A percentile compares a stretch with the other conserved stretches of the same genome.
Evolutionary conservation across 805 yeast genomes (phyloP).

Genomic region (Cyberlindnera bimundalis): DNA sequence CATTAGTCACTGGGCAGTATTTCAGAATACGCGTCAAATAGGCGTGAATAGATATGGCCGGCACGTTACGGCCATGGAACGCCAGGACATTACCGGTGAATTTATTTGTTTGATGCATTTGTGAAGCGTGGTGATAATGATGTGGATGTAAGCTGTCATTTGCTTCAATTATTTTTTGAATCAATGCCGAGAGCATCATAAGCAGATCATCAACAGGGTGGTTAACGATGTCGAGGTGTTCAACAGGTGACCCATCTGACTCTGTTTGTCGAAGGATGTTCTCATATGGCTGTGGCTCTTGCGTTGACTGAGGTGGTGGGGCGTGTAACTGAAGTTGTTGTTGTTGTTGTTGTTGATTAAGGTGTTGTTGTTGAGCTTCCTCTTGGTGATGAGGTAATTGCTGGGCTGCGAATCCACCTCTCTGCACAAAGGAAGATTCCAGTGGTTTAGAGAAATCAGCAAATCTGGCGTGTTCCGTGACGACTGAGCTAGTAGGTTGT

Average conservation of each 20-base stretch:
- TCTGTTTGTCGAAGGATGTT: slow-evolving; percentile 6
- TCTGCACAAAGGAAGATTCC: slow-evolving; percentile 11
- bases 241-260: slow-evolving; percentile 11
- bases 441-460: slow-evolving; percentile 21
- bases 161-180: slow-evolving; percentile 85
- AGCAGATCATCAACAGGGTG: slow-evolving; percentile 80
- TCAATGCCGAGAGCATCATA: slow-evolving; percentile 77
- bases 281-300: slow-evolving; percentile 14
- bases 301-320: slow-evolving; percentile 16
- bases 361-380: slow-evolving; percentile 5
- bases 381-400: slow-evolving; percentile 1
- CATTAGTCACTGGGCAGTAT: slow-evolving; percentile 98
- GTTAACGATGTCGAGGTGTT: slow-evolving; percentile 57
- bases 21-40: slow-evolving; percentile 87
- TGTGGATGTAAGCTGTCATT: slow-evolving; percentile 79
- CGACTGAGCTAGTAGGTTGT: slow-evolving; percentile 51
- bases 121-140: slow-evolving; percentile 29
- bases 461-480: slow-evolving; percentile 14
- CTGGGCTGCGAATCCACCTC: slow-evolving; percentile 12
- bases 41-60: slow-evolving; percentile 90
- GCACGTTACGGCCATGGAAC: slow-evolving; percentile 93
- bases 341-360: slow-evolving; percentile 17
- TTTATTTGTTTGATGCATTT: slow-evolving; percentile 35
- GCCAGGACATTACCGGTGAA: slow-evolving; percentile 73
- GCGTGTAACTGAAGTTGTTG: slow-evolving; percentile 5